phyloP scores from a whole-genome alignment of 805 yeast species.

The Suhomyces pyralidae region DNA sequence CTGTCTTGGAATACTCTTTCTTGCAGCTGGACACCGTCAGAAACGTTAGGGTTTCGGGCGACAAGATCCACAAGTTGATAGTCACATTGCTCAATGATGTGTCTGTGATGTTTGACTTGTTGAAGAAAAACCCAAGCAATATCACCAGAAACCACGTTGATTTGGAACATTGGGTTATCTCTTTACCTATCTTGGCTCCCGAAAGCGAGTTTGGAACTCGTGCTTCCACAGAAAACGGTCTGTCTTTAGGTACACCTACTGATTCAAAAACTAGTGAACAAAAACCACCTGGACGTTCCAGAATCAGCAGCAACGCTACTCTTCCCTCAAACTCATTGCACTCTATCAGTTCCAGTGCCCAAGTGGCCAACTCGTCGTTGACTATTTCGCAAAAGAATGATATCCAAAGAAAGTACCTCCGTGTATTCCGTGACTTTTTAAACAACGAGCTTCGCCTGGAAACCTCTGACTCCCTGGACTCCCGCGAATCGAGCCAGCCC shows the following conservation, averaged over 20 bases:
- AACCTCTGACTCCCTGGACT: background rate
- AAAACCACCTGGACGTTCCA: background rate
- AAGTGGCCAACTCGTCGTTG: slow-evolving; percentile 10
- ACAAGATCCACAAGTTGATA: slow-evolving; percentile 19
- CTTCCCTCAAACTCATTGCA: background rate
- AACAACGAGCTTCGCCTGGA: slow-evolving; percentile 24
- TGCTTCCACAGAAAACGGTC: background rate
- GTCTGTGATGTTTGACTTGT: slow-evolving; percentile 26
- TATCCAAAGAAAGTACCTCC: slow-evolving; percentile 40
- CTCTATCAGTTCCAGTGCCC: slow-evolving; percentile 1
- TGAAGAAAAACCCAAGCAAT: slow-evolving; percentile 29
- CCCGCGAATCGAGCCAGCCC: slow-evolving; percentile 1
- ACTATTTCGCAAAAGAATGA: slow-evolving; percentile 22
- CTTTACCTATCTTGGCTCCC: slow-evolving; percentile 31
- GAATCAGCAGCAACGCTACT: background rate
- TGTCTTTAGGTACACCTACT: slow-evolving; percentile 1
- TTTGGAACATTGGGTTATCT: slow-evolving; percentile 42
- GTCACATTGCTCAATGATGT: slow-evolving; percentile 31
- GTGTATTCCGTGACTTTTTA: slow-evolving; percentile 35
- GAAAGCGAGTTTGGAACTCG: slow-evolving; percentile 11
- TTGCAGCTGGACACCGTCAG: background rate
- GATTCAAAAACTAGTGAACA: background rate
- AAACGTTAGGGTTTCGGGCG: slow-evolving; percentile 2
- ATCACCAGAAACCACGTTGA: slow-evolving; percentile 44
- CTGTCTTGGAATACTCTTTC: slow-evolving; percentile 19